phyloP scores from a whole-genome alignment of 352 stramenopile genomes.

The Globisporangium uncinulatum region DNA sequence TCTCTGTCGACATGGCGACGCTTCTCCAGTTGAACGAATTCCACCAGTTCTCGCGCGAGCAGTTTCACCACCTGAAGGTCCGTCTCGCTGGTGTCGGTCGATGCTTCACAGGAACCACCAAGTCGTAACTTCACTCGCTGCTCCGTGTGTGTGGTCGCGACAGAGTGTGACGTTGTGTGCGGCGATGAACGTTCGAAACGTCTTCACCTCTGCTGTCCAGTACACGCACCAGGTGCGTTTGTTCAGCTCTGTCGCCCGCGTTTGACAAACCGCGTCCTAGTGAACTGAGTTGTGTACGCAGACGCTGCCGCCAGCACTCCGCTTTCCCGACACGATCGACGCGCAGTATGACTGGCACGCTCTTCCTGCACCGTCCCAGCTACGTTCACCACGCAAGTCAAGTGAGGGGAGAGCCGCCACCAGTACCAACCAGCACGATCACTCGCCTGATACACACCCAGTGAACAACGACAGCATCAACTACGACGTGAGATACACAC shows the following conservation, averaged over 20 bases:
- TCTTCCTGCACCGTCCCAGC: slow-evolving; percentile 10
- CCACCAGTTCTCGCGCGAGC: slow-evolving; percentile 60
- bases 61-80: slow-evolving; percentile 62
- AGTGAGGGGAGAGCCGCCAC: neutral
- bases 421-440: neutral
- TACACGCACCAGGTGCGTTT: slow-evolving; percentile 37
- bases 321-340: slow-evolving; percentile 20
- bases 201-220: slow-evolving; percentile 46
- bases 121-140: neutral
- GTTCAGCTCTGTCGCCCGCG: no score
- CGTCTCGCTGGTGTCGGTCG: neutral
- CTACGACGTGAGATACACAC: no score
- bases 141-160: neutral
- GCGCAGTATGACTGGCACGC: slow-evolving; percentile 28
- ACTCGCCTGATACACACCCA: neutral
- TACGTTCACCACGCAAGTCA: slow-evolving; percentile 6
- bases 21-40: slow-evolving; percentile 65
- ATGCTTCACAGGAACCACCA: neutral
- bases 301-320: slow-evolving; percentile 38
- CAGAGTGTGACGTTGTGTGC: slow-evolving; percentile 59
- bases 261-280: neutral
- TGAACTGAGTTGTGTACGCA: slow-evolving; percentile 6
- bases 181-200: slow-evolving; percentile 59
- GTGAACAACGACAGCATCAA: neutral
- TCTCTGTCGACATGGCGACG: slow-evolving; percentile 57